Evolutionary conservation across 2,329 filamentous ascomycete genomes (phyloP).

Genomic region (Botrytis pseudocinerea): DNA sequence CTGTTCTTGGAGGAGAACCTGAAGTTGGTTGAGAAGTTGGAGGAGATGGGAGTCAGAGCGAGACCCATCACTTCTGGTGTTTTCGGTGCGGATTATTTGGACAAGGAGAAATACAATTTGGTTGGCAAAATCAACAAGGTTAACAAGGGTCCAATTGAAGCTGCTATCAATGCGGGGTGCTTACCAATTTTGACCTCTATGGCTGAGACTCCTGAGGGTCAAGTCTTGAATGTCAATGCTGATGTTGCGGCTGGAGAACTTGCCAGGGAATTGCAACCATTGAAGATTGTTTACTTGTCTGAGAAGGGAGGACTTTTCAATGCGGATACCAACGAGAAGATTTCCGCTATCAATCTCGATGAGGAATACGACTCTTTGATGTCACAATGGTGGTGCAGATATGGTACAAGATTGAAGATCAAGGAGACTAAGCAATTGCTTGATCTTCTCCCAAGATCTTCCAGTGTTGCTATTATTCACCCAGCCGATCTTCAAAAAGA

Average conservation of each 20-base stretch:
- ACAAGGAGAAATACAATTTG: constrained; percentile 93
- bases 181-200: constrained; percentile 94
- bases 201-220: constrained; percentile 88
- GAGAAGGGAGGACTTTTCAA: constrained; percentile 97
- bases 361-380: constrained; percentile 94
- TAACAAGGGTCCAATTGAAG: constrained; percentile 86
- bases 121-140: constrained; percentile 95
- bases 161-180: constrained; percentile 86
- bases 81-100: constrained; percentile 89
- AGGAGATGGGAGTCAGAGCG: constrained; percentile 84
- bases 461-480: constrained; percentile 96
- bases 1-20: constrained; percentile 95
- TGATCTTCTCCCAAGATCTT: constrained; percentile 83
- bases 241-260: constrained; percentile 95
- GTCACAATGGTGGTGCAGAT: constrained; percentile 91
- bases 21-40: constrained; percentile 85
- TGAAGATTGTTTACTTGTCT: constrained; percentile 98
- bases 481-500: constrained; percentile 95
- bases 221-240: constrained; percentile 95
- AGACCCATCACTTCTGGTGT: constrained; percentile 87
- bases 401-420: constrained; percentile 94
- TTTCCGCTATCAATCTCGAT: constrained; percentile 95
- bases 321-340: constrained; percentile 89
- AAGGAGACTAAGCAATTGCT: constrained; percentile 95
- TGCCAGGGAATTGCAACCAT: constrained; percentile 80